Conservation (phyloP, 495 filamentous ascomycete species). For the Hypoxylon cercidicola region DNA sequence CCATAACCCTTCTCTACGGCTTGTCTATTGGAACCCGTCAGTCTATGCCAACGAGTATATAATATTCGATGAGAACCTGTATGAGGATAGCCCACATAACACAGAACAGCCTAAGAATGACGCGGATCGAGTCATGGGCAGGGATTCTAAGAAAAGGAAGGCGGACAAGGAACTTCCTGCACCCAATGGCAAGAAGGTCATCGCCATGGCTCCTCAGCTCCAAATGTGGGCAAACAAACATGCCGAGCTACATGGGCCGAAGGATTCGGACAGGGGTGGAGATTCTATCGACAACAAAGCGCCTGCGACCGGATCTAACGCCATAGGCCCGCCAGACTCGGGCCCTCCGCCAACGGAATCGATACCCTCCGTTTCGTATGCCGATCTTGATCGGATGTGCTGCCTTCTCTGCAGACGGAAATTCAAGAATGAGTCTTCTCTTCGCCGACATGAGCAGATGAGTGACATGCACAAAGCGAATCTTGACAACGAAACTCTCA, state of each 20-base stretch:
- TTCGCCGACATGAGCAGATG: constrained; percentile 80
- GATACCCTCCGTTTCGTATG: constrained; percentile 64
- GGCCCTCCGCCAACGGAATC: constrained; percentile 25
- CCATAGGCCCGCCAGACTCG: constrained; percentile 16
- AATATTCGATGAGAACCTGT: constrained; percentile 58
- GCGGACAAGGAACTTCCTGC: constrained; percentile 58
- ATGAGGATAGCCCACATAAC: constrained; percentile 53
- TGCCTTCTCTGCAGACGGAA: constrained; percentile 81
- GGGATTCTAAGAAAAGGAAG: constrained; percentile 80
- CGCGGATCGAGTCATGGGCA: constrained; percentile 47
- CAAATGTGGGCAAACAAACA: constrained; percentile 91
- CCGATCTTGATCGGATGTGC: constrained; percentile 73
- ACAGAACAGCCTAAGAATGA: constrained; percentile 48
- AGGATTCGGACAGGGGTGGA: constrained; percentile 31
- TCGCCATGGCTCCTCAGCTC: constrained; percentile 71
- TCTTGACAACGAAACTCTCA: constrained; percentile 67
- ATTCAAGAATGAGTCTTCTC: constrained; percentile 74
- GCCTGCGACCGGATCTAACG: constrained; percentile 38
- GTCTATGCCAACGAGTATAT: constrained; percentile 76
- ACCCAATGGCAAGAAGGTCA: constrained; percentile 64
- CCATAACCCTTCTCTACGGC: constrained; percentile 71
- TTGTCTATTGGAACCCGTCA: constrained; percentile 88
- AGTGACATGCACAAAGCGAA: constrained; percentile 80
- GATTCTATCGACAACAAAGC: constrained; percentile 28
- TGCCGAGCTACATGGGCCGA: constrained; percentile 78